phyloP scores from a whole-genome alignment of 2,329 filamentous ascomycete species.

The Hortaea sp. region DNA sequence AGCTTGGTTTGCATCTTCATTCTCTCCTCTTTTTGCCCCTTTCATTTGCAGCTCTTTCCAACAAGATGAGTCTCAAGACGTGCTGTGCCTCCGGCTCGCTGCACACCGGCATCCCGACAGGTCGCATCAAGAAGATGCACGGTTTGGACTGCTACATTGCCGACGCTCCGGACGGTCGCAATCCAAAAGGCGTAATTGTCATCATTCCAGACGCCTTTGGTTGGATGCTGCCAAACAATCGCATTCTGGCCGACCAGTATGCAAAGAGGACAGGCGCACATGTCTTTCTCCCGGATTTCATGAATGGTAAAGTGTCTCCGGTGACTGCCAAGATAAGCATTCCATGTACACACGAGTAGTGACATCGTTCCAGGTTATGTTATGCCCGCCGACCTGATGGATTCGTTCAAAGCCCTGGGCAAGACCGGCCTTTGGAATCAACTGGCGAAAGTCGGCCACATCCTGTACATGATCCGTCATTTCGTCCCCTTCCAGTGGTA shows the following conservation, averaged over 20 bases:
- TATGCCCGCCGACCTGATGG: slow-evolving; percentile 18
- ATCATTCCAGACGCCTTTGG: slow-evolving; percentile 32
- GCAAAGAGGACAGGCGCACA: slow-evolving; percentile 5
- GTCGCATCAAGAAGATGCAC: slow-evolving; percentile 25
- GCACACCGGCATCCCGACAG: slow-evolving; percentile 27
- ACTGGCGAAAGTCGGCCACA: slow-evolving; percentile 22
- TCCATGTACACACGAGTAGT: too few species aligned
- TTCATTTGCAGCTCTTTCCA: background rate
- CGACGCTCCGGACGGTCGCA: slow-evolving; percentile 18
- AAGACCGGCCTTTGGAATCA: slow-evolving; percentile 22
- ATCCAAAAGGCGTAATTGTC: slow-evolving; percentile 26
- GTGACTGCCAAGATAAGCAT: background rate
- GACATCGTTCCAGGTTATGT: slow-evolving; percentile 11
- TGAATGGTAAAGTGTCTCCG: slow-evolving; percentile 17
- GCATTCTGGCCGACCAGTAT: slow-evolving; percentile 26
- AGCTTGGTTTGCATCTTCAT: too few species aligned
- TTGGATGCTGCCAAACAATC: slow-evolving; percentile 26
- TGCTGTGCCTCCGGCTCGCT: slow-evolving; percentile 30
- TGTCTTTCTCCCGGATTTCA: slow-evolving; percentile 29
- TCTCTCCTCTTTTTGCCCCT: too few species aligned
- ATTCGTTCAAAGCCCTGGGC: slow-evolving; percentile 21
- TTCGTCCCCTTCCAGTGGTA: slow-evolving; percentile 20
- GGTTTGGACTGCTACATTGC: slow-evolving; percentile 29
- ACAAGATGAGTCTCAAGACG: slow-evolving; percentile 11
- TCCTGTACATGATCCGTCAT: slow-evolving; percentile 9